Conservation (phyloP, 192 early-diverging fungal species). For the Coemansia sp. region DNA sequence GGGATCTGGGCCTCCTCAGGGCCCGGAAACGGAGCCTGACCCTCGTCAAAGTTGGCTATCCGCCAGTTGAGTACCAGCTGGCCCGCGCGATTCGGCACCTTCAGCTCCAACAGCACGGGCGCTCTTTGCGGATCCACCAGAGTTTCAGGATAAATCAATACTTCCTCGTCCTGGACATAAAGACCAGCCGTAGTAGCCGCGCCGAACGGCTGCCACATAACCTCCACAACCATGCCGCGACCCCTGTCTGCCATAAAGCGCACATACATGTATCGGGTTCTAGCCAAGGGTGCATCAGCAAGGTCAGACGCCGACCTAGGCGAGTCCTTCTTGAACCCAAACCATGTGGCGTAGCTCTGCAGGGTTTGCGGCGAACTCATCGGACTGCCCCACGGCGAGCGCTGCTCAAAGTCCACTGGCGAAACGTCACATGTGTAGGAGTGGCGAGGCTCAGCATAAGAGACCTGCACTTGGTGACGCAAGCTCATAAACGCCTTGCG, state of each 20-base stretch:
- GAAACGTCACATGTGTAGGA: slow-evolving; percentile 33
- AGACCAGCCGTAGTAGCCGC: slow-evolving; percentile 12
- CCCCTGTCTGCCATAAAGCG: slow-evolving; percentile 49
- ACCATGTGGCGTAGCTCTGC: slow-evolving; percentile 44
- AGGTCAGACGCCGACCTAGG: slow-evolving; percentile 8
- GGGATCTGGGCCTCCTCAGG: slow-evolving; percentile 50
- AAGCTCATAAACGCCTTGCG: slow-evolving; percentile 37
- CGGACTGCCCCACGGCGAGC: slow-evolving; percentile 19
- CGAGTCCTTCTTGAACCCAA: slow-evolving; percentile 41
- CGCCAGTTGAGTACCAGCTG: slow-evolving; percentile 50
- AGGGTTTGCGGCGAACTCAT: slow-evolving; percentile 28
- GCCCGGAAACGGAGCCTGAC: slow-evolving; percentile 51
- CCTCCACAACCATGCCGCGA: slow-evolving; percentile 51
- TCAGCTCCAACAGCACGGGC: slow-evolving; percentile 46
- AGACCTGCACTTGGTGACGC: slow-evolving; percentile 41
- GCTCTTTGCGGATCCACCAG: slow-evolving; percentile 55
- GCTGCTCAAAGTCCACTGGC: slow-evolving; percentile 11
- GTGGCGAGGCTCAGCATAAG: slow-evolving; percentile 40
- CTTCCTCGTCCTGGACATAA: slow-evolving; percentile 25
- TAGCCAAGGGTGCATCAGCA: neutral
- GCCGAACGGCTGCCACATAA: slow-evolving; percentile 32
- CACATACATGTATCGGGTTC: slow-evolving; percentile 30
- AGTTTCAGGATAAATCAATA: slow-evolving; percentile 45
- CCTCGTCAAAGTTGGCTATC: slow-evolving; percentile 55
- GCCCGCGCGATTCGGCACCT: slow-evolving; percentile 44